Conservation (phyloP, 768 basidiomycete species). For the Amylocystis lapponica region DNA sequence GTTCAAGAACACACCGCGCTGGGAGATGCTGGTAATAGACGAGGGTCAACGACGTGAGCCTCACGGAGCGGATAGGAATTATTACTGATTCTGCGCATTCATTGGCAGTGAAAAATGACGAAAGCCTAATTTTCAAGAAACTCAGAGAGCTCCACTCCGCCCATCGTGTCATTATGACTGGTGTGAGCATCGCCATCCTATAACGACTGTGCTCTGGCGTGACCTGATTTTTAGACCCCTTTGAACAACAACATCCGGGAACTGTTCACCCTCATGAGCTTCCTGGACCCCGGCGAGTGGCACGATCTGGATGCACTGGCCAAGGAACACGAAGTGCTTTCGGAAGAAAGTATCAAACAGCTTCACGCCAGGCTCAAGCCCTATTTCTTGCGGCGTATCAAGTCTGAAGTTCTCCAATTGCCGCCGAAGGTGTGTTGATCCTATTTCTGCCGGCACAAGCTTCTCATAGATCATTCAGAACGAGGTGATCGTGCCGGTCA, state of each 20-base stretch:
- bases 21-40: constrained; percentile 93
- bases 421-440: constrained; percentile 85
- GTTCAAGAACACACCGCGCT: constrained; percentile 79
- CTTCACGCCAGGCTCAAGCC: constrained; percentile 77
- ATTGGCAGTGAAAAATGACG: constrained; percentile 79
- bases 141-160: constrained; percentile 71
- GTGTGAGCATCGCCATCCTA: constrained; percentile 38
- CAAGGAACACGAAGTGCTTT: constrained; percentile 69
- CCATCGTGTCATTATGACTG: constrained; percentile 88
- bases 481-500: constrained; percentile 87
- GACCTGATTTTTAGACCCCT: constrained; percentile 55
- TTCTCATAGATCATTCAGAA: constrained; percentile 43
- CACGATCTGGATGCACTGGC: constrained; percentile 67
- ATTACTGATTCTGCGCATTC: not conserved
- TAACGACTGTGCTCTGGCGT: no score
- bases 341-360: constrained; percentile 73
- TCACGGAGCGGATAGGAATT: not conserved
- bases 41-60: constrained; percentile 85
- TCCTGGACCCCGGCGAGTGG: constrained; percentile 80
- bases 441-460: not conserved
- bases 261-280: constrained; percentile 95
- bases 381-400: constrained; percentile 90
- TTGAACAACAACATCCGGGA: constrained; percentile 97
- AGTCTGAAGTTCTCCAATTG: constrained; percentile 88
- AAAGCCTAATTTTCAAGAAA: constrained; percentile 72